Percentiles rank a stretch among this genome's conserved stretches.
Conservation (phyloP, 176 grass and related monocot species). For the Calamus simplicifolius region DNA sequence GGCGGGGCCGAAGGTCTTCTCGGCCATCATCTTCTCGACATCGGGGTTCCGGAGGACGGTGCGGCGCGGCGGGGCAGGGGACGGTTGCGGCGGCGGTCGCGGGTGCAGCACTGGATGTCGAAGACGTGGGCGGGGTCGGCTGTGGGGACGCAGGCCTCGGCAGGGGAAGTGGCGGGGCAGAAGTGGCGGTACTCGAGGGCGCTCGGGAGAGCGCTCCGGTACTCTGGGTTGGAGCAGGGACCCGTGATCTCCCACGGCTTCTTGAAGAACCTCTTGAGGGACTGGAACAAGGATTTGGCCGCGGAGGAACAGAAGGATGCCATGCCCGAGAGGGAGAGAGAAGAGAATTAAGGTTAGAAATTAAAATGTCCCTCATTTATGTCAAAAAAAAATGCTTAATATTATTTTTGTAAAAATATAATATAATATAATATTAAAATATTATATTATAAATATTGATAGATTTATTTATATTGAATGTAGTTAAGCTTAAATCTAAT, state of each 20-base stretch:
- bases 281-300: constrained; percentile 53
- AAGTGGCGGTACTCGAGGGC: constrained; percentile 54
- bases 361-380: too few relatives aligned
- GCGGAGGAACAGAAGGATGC: not conserved
- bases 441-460: too few relatives aligned
- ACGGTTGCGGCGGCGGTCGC: constrained; percentile 57
- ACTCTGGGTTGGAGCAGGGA: constrained; percentile 74
- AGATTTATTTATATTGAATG: too few relatives aligned
- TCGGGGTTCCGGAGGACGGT: constrained; percentile 76
- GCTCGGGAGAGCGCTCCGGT: constrained; percentile 41
- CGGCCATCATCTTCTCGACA: constrained; percentile 67
- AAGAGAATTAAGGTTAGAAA: too few relatives aligned
- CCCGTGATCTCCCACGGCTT: constrained; percentile 99
- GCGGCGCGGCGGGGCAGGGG: constrained; percentile 65
- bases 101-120: constrained; percentile 89
- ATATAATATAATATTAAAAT: too few relatives aligned
- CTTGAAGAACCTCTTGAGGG: constrained; percentile 75
- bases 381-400: too few relatives aligned
- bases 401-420: too few relatives aligned
- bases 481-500: too few relatives aligned
- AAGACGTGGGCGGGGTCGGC: constrained; percentile 77
- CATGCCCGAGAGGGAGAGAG: too few relatives aligned
- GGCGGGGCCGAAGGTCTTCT: constrained; percentile 65
- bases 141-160: constrained; percentile 42
- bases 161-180: constrained; percentile 58